Conservation (phyloP, 1,284 basidiomycete species). For the Porodaedalea pini region DNA sequence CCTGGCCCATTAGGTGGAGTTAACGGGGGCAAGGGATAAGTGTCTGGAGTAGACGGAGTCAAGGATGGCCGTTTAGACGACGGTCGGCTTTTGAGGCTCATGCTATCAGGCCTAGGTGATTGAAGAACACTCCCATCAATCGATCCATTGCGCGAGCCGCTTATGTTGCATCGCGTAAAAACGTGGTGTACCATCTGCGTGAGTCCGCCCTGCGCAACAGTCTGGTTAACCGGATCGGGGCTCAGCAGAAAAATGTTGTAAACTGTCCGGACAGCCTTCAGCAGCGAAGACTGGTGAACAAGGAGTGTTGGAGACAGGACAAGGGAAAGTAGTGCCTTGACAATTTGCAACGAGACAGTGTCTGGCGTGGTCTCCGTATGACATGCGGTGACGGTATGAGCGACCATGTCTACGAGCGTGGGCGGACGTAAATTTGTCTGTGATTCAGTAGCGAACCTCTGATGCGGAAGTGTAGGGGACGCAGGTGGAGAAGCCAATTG, state of each 20-base stretch:
- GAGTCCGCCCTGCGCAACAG: conserved; percentile 92
- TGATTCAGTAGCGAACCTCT: conserved; percentile 43
- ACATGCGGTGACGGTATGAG: conserved; percentile 89
- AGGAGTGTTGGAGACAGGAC: conserved; percentile 83
- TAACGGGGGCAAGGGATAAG: conserved; percentile 25
- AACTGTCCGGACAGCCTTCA: conserved; percentile 93
- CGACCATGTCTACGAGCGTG: conserved; percentile 85
- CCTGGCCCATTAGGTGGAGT: conserved; percentile 20
- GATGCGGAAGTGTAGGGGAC: conserved; percentile 54
- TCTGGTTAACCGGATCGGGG: conserved; percentile 87
- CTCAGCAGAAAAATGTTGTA: conserved; percentile 95
- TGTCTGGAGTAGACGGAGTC: conserved; percentile 31
- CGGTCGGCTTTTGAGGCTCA: conserved; percentile 14
- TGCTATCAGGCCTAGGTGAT: conserved; percentile 26
- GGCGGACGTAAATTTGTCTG: conserved; percentile 53
- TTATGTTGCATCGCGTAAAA: conserved; percentile 70
- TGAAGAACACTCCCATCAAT: conserved; percentile 25
- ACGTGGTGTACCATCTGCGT: conserved; percentile 97
- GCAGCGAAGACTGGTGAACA: conserved; percentile 89
- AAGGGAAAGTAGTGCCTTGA: conserved; percentile 87
- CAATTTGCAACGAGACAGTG: conserved; percentile 89
- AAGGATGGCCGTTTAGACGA: conserved; percentile 28
- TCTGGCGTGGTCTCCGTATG: conserved; percentile 87
- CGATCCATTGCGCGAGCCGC: conserved; percentile 24
- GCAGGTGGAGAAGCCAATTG: conserved; percentile 61